Conservation (phyloP, 768 basidiomycete species). For the Leucogyrophana mollusca region DNA sequence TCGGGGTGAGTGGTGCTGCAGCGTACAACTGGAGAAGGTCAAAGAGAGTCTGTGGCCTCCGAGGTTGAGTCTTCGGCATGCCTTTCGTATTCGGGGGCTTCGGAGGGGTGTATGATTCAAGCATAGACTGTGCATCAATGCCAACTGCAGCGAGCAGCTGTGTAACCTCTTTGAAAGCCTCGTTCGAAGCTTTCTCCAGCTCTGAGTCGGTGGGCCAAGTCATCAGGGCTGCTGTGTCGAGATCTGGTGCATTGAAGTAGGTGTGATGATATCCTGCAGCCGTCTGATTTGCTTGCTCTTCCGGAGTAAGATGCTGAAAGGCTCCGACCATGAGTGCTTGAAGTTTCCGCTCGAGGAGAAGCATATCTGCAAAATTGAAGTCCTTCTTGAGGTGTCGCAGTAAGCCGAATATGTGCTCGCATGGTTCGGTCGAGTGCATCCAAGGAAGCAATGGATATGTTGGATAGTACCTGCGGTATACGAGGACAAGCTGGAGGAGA, state of each 20-base stretch:
- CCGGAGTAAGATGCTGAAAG: background rate
- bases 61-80: background rate
- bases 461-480: background rate
- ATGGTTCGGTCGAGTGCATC: constrained; percentile 21
- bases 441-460: constrained; percentile 19
- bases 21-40: constrained; percentile 8
- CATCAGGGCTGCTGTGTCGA: constrained; percentile 18
- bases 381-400: constrained; percentile 8
- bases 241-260: constrained; percentile 18
- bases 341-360: constrained; percentile 27
- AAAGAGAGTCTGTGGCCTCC: constrained; percentile 5
- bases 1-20: background rate
- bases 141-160: constrained; percentile 14
- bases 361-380: constrained; percentile 12
- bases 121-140: constrained; percentile 8
- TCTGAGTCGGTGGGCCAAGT: constrained; percentile 19
- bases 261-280: constrained; percentile 28
- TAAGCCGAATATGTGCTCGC: constrained; percentile 22
- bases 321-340: constrained; percentile 9
- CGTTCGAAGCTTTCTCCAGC: constrained; percentile 6
- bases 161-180: constrained; percentile 15
- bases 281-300: constrained; percentile 13
- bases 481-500: constrained; percentile 2
- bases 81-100: background rate
- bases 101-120: constrained; percentile 4